Evolutionary conservation across 2,329 filamentous ascomycete genomes (phyloP).

Genomic region (Onygenales sp.): DNA sequence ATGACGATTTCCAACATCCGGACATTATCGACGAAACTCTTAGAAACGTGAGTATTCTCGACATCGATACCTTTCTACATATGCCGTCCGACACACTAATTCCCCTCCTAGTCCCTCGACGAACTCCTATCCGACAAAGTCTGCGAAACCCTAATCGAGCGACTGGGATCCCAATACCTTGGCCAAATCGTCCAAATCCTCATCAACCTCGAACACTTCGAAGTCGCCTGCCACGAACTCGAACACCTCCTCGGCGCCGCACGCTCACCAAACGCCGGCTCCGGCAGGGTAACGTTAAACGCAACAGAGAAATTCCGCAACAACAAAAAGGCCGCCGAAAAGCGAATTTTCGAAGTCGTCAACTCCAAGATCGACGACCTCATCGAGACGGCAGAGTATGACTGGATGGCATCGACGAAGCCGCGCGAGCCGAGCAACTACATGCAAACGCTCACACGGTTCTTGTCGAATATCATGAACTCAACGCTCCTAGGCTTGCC

Average conservation of each 20-base stretch:
- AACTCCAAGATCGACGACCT: constrained; percentile 98
- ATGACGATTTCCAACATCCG: constrained; percentile 89
- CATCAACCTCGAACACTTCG: constrained; percentile 95
- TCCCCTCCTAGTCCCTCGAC: constrained; percentile 61
- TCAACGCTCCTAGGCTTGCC: constrained; percentile 89
- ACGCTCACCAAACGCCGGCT: constrained; percentile 63
- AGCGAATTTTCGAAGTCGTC: constrained; percentile 95
- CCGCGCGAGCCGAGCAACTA: constrained; percentile 76
- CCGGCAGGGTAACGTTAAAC: constrained; percentile 67
- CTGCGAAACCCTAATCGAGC: constrained; percentile 79
- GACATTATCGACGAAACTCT: constrained; percentile 85
- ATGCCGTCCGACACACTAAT: not conserved
- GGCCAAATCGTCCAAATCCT: constrained; percentile 98
- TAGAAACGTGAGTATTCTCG: constrained; percentile 44
- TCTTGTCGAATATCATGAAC: constrained; percentile 93
- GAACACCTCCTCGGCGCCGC: constrained; percentile 79
- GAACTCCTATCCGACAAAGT: constrained; percentile 89
- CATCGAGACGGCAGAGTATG: constrained; percentile 93
- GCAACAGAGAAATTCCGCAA: constrained; percentile 80
- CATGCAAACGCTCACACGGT: constrained; percentile 88
- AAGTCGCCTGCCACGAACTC: constrained; percentile 81
- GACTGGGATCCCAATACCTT: constrained; percentile 82
- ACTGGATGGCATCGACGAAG: constrained; percentile 61
- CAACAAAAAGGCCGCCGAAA: constrained; percentile 93
- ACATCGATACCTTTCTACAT: constrained; percentile 22